phyloP scores from a whole-genome alignment of 306 rosid species.

The Neltuma alba region DNA sequence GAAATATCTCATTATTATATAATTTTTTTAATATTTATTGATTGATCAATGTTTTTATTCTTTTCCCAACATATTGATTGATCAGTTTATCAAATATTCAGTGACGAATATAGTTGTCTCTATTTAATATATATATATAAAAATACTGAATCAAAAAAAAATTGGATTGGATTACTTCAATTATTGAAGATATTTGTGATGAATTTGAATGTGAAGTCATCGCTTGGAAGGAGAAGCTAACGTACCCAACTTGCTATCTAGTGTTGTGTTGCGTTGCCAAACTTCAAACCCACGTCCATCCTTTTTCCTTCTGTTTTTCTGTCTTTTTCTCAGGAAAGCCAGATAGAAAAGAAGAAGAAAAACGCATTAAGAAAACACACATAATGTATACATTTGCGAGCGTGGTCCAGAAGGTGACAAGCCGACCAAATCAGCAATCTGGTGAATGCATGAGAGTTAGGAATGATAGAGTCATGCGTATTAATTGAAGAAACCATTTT shows the following conservation, averaged over 20 bases:
- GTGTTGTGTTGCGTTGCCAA: background rate
- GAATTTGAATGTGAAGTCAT: background rate
- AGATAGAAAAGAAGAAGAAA: background rate
- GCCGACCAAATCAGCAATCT: constrained; percentile 3
- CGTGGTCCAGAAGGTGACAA: background rate
- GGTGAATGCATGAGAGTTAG: background rate
- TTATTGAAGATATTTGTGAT: constrained; percentile 8
- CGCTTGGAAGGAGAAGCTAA: constrained; percentile 24
- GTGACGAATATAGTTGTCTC: background rate
- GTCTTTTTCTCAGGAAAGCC: background rate
- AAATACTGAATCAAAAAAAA: background rate
- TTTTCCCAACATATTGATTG: too few relatives aligned
- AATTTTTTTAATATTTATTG: background rate
- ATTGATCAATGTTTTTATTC: too few relatives aligned
- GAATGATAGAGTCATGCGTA: background rate
- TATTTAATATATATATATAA: background rate
- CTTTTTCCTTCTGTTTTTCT: background rate
- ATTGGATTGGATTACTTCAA: background rate
- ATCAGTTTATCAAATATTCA: background rate
- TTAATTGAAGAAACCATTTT: constrained; percentile 32
- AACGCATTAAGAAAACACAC: background rate
- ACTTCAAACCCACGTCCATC: background rate
- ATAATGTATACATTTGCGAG: background rate
- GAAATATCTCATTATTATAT: background rate
- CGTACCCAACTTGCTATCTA: background rate